Base-by-base conservation (phyloP, 768 basidiomycete genomes). In the Kwoniella europaea region DNA sequence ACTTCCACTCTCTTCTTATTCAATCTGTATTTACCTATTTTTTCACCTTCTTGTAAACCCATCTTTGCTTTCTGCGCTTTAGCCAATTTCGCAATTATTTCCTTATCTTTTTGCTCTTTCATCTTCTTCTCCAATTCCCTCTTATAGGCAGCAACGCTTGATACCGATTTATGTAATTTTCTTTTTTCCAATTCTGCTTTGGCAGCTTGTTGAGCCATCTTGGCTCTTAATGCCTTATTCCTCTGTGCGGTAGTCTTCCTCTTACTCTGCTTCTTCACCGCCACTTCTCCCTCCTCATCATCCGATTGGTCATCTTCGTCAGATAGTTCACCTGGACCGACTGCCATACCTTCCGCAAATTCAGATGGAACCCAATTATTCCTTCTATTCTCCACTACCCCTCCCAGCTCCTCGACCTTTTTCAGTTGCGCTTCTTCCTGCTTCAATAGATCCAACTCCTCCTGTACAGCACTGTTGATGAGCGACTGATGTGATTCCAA, bases 11-110 rank as follows among this genome's bases (percentile, higher is more conserved):
- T 85, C 15, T 85, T 87, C 74, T 88, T 88, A 0, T 88, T 89
- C 0, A 95, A 90, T 46, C 86, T 87, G 76, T 95, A 90, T 81
- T 90, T 94, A 9, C 95, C 95, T 0, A 97, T 78, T 76, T 87
- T 88, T 82, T 88, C 87, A 0, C 94, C 82, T 12, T 76, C 94
- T 0, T 86, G 88, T 13, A 94, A 81, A 9, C 94, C 92, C 42
- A 84, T 82, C 52, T 84, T 85, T 77, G 86, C 88, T 71, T 87
- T 89, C 70, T 89, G 86, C 63, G 84, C 79, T 72, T 85, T 74
- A 1, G 85, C 85, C 1, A 85, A 79, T 24, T 86, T 87, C 18
- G 87, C 87, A 55, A 86, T 81, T 1, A 76, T 75, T 5, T 84
- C 76, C 22, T 69, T 73, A 41, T 78, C 71, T 72, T 73, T 87